These are phyloP conservation scores for Flaveria trinervia DNA, from an alignment of 129 eudicot species.

Conservation along the genomic window DNA sequence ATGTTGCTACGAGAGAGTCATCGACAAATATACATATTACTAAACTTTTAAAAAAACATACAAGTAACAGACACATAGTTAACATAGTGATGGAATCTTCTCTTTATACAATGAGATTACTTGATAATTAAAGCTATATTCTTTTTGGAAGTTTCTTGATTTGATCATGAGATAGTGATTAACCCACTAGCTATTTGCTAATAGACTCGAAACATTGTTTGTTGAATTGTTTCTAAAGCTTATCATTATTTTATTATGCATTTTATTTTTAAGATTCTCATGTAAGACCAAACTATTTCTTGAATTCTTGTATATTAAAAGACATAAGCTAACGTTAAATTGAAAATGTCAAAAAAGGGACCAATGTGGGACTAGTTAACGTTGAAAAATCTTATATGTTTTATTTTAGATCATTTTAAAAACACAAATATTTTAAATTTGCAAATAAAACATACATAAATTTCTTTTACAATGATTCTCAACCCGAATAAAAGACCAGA, in stretches of 20 bases:
- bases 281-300: not conserved
- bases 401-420: not conserved
- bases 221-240: not conserved
- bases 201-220: not conserved
- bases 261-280: not conserved
- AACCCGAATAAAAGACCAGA: too few species aligned
- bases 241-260: not conserved
- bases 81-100: slow-evolving; percentile 27
- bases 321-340: not conserved
- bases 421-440: not conserved
- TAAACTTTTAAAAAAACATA: not conserved
- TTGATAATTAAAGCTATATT: slow-evolving; percentile 22
- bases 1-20: too few species aligned
- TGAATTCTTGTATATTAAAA: too few species aligned
- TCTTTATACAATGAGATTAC: slow-evolving; percentile 20
- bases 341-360: not conserved
- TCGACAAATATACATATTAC: not conserved
- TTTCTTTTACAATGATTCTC: too few species aligned
- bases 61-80: not conserved
- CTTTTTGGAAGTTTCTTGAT: slow-evolving; percentile 29
- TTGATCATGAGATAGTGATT: slow-evolving; percentile 17
- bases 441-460: too few species aligned
- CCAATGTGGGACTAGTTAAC: not conserved
- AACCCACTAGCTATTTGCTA: slow-evolving; percentile 19
- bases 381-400: too few species aligned